Percentiles rank a stretch among this genome's conserved stretches.
Evolutionary conservation across 2,329 filamentous ascomycete species (phyloP).

Genomic region (Hypoxylon sp.): DNA sequence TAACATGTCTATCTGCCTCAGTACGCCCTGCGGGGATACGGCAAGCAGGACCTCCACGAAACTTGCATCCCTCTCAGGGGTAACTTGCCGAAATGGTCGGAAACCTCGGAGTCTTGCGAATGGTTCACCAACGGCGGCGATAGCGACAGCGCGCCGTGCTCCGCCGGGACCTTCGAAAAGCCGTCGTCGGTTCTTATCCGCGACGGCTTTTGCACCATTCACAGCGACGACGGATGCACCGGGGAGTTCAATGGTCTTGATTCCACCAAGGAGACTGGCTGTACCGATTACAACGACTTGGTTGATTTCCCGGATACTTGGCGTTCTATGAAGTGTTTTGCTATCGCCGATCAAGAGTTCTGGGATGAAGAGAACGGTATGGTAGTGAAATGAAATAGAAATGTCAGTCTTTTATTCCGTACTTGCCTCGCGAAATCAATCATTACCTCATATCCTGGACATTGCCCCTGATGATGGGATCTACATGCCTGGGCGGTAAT

Average conservation of each 20-base stretch:
- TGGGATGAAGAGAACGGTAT: no score
- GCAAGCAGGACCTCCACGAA: neutral
- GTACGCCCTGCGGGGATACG: conserved; percentile 6
- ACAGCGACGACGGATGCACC: neutral
- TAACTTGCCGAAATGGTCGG: neutral
- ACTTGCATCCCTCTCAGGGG: conserved; percentile 4
- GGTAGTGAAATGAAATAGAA: no score
- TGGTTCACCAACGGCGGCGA: conserved; percentile 5
- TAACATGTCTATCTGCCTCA: conserved; percentile 3
- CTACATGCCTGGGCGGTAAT: no score
- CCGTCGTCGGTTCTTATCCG: conserved; percentile 6
- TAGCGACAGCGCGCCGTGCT: neutral
- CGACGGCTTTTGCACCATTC: neutral
- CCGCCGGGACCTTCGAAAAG: conserved; percentile 2
- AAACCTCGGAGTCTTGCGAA: conserved; percentile 3
- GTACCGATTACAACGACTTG: neutral
- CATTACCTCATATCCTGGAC: no score
- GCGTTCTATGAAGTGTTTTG: conserved; percentile 5
- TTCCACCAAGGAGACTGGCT: neutral
- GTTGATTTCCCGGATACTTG: neutral
- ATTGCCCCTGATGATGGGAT: no score
- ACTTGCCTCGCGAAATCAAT: no score
- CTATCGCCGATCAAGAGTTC: neutral
- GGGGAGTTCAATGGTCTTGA: neutral
- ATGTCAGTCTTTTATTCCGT: no score